These are phyloP conservation scores for Boechera retrofracta DNA, from an alignment of 345 rosid species.

Conservation along the genomic window DNA sequence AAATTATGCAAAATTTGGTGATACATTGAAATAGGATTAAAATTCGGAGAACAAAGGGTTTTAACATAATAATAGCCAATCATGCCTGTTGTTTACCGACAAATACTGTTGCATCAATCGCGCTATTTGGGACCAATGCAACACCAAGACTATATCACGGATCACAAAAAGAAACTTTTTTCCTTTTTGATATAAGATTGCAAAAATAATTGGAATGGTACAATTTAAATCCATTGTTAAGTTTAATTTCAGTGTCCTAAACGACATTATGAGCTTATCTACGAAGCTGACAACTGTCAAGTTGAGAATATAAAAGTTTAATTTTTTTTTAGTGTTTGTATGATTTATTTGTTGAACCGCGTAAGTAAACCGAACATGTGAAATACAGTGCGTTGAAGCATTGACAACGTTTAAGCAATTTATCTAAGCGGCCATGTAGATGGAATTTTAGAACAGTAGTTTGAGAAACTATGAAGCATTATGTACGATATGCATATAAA, in stretches of 20 bases:
- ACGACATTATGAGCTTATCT: neutral
- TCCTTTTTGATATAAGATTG: constrained; percentile 13
- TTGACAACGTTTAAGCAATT: too few species aligned
- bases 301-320: too few species aligned
- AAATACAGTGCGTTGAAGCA: too few species aligned
- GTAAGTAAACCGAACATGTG: too few species aligned
- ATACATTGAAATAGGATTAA: neutral
- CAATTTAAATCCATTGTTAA: neutral
- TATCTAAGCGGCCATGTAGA: too few species aligned
- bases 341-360: too few species aligned
- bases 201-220: neutral
- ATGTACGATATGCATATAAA: neutral
- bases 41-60: neutral
- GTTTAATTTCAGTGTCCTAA: neutral
- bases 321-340: too few species aligned
- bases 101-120: constrained; percentile 39
- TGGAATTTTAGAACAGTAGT: neutral
- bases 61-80: constrained; percentile 35
- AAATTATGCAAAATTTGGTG: constrained; percentile 5
- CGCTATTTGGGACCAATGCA: constrained; percentile 36
- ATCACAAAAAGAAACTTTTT: constrained; percentile 3
- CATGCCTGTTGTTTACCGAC: constrained; percentile 40
- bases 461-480: neutral
- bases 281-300: neutral
- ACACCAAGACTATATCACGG: constrained; percentile 30